A percentile compares a stretch with the other conserved stretches of the same genome.
Conservation (phyloP, 306 rosid species). For the cucumber (Cucumis sativus) region Cucumber_9930_V3 NC_026658.2:24190501-24191000, state of each 20-base stretch:
- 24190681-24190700: background rate
- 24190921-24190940: slow-evolving; percentile 66
- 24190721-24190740: background rate
- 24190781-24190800: background rate
- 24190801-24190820: background rate
- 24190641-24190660: too few relatives aligned
- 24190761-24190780: background rate
- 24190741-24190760: background rate
- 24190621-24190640: background rate
- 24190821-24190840: background rate
- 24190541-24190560: too few relatives aligned
- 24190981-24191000: slow-evolving; percentile 62
- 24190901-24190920: slow-evolving; percentile 90
- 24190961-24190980: slow-evolving; percentile 33
- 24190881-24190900: slow-evolving; percentile 91
- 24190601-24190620: background rate
- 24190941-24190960: slow-evolving; percentile 35
- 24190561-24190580: too few relatives aligned
- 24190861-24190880: slow-evolving; percentile 79
- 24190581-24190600: background rate
- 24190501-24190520: background rate
- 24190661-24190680: background rate
- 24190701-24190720: background rate
- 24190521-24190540: background rate
- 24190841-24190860: slow-evolving; percentile 46